Base-by-base conservation (phyloP, 2,329 filamentous ascomycete species). In the Diaporthe capsici region DNA sequence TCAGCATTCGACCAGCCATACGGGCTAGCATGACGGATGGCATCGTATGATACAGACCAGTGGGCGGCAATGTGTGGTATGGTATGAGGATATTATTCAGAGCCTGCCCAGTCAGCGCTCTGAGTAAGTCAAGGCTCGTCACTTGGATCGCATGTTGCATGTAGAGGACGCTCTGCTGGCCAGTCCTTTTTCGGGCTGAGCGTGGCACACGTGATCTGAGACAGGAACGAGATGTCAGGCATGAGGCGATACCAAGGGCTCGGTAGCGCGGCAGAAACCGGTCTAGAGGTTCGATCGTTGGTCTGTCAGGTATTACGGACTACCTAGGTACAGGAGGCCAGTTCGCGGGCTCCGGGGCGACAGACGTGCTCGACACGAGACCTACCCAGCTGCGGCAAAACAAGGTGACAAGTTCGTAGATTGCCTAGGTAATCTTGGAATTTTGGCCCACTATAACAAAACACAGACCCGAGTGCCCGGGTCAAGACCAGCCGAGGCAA, bases 401-500 rank as follows among this genome's bases (percentile, higher is more conserved):
- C 39, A 28, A 34, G 63, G 44, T 17, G 42, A 65, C 17, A 34
- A 22, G 17, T 22, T 25, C 17, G 39, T 25, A 4, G 13, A n/a
- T 2, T 65, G 39, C 39, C 60, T 65, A 22, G 61, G 61, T 15
- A 15, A 65, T 47, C 25, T 65, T 31, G 12, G 9, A 34, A 15
- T 8, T 22, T 31, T 31, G 42, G 42, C 22, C 61, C 61, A 65
- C 42, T 31, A 47, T 5, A 34, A 65, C n/a, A 49, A 28, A 13
- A 34, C n/a, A 28, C 10, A 15, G 65, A 55, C 31, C 65, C 65
- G 49, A 55, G 2, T 15, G 65, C 47, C 65, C 65, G 65, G 65
- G 65, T 55, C 65, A 70, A 70, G n/a, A 42, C 34, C 49, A 55
- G 9, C 65, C 65, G 65, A 70, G 65, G 49, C 49, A 39, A 55